Percentiles rank a stretch among this genome's conserved stretches.
These are phyloP conservation scores for Biscutella laevigata DNA, from an alignment of 441 rosid genomes.

Conservation along the genomic window DNA sequence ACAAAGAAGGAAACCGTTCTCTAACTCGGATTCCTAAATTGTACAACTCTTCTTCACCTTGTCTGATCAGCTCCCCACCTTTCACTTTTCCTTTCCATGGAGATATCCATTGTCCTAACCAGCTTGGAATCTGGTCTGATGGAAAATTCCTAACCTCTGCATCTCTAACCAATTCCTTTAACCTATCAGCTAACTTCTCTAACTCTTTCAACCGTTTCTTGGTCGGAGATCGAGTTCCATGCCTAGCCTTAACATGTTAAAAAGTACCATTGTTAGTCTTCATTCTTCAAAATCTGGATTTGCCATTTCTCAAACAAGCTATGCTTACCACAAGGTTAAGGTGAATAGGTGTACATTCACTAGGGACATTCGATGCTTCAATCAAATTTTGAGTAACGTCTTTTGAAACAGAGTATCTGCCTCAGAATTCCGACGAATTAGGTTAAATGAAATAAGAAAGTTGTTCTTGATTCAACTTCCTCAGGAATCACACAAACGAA, in stretches of 20 bases:
- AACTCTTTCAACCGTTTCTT: constrained; percentile 70
- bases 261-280: not conserved
- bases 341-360: constrained; percentile 71
- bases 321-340: constrained; percentile 74
- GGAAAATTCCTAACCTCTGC: constrained; percentile 40
- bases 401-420: constrained; percentile 63
- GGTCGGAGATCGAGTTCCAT: constrained; percentile 95
- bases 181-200: constrained; percentile 50
- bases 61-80: constrained; percentile 67
- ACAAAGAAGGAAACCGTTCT: constrained; percentile 59
- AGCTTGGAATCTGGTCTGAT: constrained; percentile 48
- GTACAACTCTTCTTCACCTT: constrained; percentile 84
- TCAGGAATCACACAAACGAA: not conserved
- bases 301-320: not conserved
- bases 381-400: constrained; percentile 34
- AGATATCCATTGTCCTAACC: constrained; percentile 68
- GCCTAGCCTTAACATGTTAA: constrained; percentile 60
- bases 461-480: not conserved
- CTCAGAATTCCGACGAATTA: not conserved
- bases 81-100: constrained; percentile 80
- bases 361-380: constrained; percentile 36
- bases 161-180: constrained; percentile 48
- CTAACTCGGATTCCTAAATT: constrained; percentile 67
- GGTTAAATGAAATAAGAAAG: not conserved
- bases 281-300: not conserved